Percentiles rank a stretch among this genome's conserved stretches.
phyloP scores from a whole-genome alignment of 192 early-diverging fungal genomes.

The Umbelopsis ramanniana region DNA sequence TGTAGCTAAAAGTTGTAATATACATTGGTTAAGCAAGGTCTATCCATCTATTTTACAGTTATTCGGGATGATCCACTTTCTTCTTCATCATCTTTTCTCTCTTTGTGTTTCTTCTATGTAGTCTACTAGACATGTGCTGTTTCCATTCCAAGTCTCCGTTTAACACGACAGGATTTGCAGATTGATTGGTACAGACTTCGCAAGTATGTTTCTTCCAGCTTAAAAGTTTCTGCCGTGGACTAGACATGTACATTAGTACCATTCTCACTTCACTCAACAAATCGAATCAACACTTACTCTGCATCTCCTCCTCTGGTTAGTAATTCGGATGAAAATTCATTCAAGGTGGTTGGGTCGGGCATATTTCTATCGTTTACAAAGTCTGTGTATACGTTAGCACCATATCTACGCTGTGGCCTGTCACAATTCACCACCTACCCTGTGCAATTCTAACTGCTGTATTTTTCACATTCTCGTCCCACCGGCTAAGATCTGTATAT shows the following conservation, averaged over 20 bases:
- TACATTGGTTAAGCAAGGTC: background rate
- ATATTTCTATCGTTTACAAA: constrained; percentile 43
- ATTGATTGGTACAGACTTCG: constrained; percentile 61
- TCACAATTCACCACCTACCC: constrained; percentile 31
- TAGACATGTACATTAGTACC: too few species aligned
- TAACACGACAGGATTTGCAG: constrained; percentile 52
- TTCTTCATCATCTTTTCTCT: constrained; percentile 42
- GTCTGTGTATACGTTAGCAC: constrained; percentile 28
- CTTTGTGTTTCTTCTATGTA: constrained; percentile 62
- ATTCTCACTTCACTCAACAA: background rate
- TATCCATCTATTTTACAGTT: background rate
- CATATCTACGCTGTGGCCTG: background rate
- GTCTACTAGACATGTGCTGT: constrained; percentile 70
- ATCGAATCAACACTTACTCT: constrained; percentile 40
- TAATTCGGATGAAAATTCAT: constrained; percentile 43
- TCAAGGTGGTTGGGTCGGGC: constrained; percentile 40
- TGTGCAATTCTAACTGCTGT: constrained; percentile 58
- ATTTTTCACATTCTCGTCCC: constrained; percentile 59
- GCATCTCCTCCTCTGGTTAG: constrained; percentile 31
- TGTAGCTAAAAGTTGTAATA: too few species aligned
- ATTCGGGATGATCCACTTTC: background rate
- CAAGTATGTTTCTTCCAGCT: constrained; percentile 71
- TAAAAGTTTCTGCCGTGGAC: too few species aligned
- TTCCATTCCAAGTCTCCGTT: constrained; percentile 80
- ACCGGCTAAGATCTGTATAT: constrained; percentile 50